Evolutionary conservation across 2,329 filamentous ascomycete genomes (phyloP), one percentile per base, ranked within the genome.

Genomic region (Aphanocladium album): DNA sequence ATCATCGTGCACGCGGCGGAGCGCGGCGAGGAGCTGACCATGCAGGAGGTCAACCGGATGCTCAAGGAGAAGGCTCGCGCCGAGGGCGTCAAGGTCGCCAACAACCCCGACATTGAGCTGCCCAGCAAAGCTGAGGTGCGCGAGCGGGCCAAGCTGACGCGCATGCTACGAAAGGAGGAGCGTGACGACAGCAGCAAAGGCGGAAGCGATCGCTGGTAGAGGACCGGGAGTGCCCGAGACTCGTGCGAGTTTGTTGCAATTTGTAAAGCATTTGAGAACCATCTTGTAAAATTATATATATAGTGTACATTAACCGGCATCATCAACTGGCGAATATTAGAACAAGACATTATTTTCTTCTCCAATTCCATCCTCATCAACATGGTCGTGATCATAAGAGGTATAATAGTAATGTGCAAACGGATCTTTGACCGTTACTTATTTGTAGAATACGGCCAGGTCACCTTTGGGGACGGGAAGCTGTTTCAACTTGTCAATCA

Each of bases 401-500:
- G 23, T n/a, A 17, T 25, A 30, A 30, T 8, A 17, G 30, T 8
- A 17, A 41, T 62, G 25, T 23, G 56, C 30, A 30, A 30, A 30
- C 9, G 30, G 30, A 17, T 56, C 33, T 17, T 14, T 25, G 51
- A 16, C 51, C 39, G 49, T 57, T 19, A 25, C n/a, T 69, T 71
- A 85, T 59, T 78, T 75, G 67, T 85, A 84, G 50, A 86, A 73
- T 7, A 86, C 76, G 0, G 79, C 79, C 63, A 85, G 64, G 62
- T 85, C 84, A 5, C 79, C 80, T 62, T 76, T 76, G 7, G 80
- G 78, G 25, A 79, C 74, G 2, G 78, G 79, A 35, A 87, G 76
- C 39, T 76, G 80, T 72, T 85, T 86, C 52, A 95, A 74, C 71
- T 82, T 85, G 41, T 85, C 84, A 75, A 91, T 80, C 17, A 93